Evolutionary conservation across 2,329 filamentous ascomycete species (phyloP).

Genomic region (Shiraia sp.): DNA sequence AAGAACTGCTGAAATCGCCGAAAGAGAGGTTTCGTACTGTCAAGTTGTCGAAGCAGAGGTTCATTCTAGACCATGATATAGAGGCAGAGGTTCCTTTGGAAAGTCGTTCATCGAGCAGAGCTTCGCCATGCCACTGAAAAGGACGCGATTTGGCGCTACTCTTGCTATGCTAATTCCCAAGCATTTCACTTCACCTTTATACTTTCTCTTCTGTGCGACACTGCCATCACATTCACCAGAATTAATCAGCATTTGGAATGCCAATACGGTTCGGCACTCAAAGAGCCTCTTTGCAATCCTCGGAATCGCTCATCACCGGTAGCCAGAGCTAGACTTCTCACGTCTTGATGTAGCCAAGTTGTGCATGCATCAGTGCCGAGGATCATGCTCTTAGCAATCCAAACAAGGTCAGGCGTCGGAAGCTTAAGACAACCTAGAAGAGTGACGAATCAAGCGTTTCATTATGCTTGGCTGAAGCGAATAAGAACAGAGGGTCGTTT

Average conservation of each 20-base stretch:
- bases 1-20: too few relatives aligned
- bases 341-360: slow-evolving; percentile 6
- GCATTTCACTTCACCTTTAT: neutral
- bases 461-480: slow-evolving; percentile 9
- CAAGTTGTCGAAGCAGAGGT: slow-evolving; percentile 24
- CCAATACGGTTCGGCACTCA: too few relatives aligned
- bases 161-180: slow-evolving; percentile 32
- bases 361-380: neutral
- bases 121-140: slow-evolving; percentile 20
- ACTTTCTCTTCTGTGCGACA: neutral
- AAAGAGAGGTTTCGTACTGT: too few relatives aligned
- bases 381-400: neutral
- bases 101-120: slow-evolving; percentile 22
- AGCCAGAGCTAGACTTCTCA: neutral
- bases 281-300: neutral
- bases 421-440: neutral
- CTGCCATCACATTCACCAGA: too few relatives aligned
- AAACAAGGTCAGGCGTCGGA: slow-evolving; percentile 1
- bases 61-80: slow-evolving; percentile 6
- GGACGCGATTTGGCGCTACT: slow-evolving; percentile 14
- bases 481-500: slow-evolving; percentile 4
- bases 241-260: too few relatives aligned
- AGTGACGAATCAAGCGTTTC: neutral
- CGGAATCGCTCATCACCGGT: neutral
- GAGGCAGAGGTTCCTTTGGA: slow-evolving; percentile 23